Base-by-base conservation (phyloP, 2,329 filamentous ascomycete species). In the Aureobasidium sp. region DNA sequence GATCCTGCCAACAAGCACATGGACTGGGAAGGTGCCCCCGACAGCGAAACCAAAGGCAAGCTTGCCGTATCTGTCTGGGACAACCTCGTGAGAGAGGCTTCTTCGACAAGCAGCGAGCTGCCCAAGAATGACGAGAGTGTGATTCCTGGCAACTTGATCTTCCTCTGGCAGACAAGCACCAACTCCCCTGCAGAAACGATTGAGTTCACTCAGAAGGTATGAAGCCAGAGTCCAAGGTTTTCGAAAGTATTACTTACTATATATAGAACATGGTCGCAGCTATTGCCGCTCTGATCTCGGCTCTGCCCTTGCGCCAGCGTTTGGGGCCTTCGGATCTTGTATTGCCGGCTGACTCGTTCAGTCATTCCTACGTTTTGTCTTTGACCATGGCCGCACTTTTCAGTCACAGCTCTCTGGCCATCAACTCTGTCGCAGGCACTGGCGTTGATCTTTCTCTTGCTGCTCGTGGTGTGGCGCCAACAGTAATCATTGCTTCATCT, bases 61-160 rank as follows among this genome's bases (percentile, higher is more conserved):
- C 80, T 96, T 64, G 89, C 89, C 62, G 89, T 97, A 17, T 84
- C 87, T n/a, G 94, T 93, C 15, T 99, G 93, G 92, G 90, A 96
- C 70, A 90, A 97, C 64, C 83, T 97, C 59, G 78, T 97, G 29
- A 81, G 82, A 66, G 84, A 85, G 20, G 76, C 78, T 32, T 79
- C 78, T 60, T 80, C 83, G 41, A 83, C 81, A 46, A 77, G 77
- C 8, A 62, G 39, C 10, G 84, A 90, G 23, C 79, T 96, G 13
- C 90, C 90, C 1, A 75, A 81, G 10, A 75, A 83, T 56, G 83
- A 86, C 44, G 81, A 80, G 27, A 83, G 82, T 41, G 70, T 72
- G 1, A 76, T 75, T 32, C 74, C 79, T 2, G 78, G 77, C 13
- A 76, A 77, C 23, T 64, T 86, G 36, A 77, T 90, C 50, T 82